Conservation (phyloP, 2,329 filamentous ascomycete species). For the Pezicula radicicola region DNA sequence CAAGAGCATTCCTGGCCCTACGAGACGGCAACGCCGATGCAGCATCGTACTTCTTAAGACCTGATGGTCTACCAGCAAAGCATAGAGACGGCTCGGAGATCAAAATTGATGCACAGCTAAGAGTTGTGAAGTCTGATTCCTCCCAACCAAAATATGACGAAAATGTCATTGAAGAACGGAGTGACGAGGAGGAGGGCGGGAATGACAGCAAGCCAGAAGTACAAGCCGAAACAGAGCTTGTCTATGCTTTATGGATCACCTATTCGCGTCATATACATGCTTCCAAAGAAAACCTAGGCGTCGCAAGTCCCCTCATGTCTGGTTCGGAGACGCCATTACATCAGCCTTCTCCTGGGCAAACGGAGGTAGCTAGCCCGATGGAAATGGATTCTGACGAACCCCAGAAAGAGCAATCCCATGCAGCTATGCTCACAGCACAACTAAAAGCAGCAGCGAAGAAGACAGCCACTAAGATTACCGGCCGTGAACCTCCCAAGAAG, state of each 20-base stretch:
- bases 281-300: slow-evolving; percentile 55
- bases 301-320: slow-evolving; percentile 61
- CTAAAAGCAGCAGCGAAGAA: slow-evolving; percentile 54
- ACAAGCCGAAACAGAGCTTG: slow-evolving; percentile 67
- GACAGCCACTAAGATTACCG: slow-evolving; percentile 51
- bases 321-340: slow-evolving; percentile 69
- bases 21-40: slow-evolving; percentile 80
- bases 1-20: slow-evolving; percentile 78
- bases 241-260: slow-evolving; percentile 95
- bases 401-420: slow-evolving; percentile 34
- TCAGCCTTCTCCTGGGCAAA: slow-evolving; percentile 76
- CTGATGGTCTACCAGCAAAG: slow-evolving; percentile 78
- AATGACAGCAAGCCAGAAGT: slow-evolving; percentile 20
- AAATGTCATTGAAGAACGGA: slow-evolving; percentile 61
- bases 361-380: slow-evolving; percentile 52
- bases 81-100: slow-evolving; percentile 91
- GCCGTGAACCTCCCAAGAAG: slow-evolving; percentile 28
- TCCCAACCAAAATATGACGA: slow-evolving; percentile 56
- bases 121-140: slow-evolving; percentile 87
- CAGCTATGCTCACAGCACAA: slow-evolving; percentile 51
- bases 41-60: slow-evolving; percentile 74
- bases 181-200: slow-evolving; percentile 44
- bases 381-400: slow-evolving; percentile 52
- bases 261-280: slow-evolving; percentile 93
- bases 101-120: slow-evolving; percentile 93